A percentile compares a stretch with the other conserved stretches of the same genome.
These are phyloP conservation scores for Candida dajiaensis DNA, from an alignment of 805 yeast genomes.

Conservation along the genomic window DNA sequence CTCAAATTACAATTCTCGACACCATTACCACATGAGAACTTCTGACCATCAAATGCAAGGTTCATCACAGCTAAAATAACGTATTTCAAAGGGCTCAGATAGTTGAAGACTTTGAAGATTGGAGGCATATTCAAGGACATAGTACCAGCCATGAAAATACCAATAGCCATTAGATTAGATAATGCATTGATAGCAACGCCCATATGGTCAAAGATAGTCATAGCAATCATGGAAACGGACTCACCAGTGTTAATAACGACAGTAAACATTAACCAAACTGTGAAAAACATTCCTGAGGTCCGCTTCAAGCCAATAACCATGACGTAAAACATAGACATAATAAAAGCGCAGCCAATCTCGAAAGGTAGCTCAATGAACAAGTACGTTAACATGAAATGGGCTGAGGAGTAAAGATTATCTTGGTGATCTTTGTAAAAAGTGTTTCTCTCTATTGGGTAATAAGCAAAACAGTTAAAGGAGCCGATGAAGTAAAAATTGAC, in stretches of 20 bases:
- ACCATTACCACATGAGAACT: conserved; percentile 44
- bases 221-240: conserved; percentile 71
- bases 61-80: conserved; percentile 58
- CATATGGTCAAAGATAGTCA: conserved; percentile 61
- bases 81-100: conserved; percentile 65
- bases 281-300: conserved; percentile 58
- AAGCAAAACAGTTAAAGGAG: conserved; percentile 67
- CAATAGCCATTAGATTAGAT: conserved; percentile 56
- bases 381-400: conserved; percentile 58
- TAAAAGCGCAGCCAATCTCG: conserved; percentile 51
- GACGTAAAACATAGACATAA: conserved; percentile 58
- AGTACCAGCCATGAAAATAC: conserved; percentile 76
- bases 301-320: conserved; percentile 69
- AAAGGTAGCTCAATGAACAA: conserved; percentile 60
- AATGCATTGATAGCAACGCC: conserved; percentile 74
- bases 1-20: conserved; percentile 40
- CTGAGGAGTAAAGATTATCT: conserved; percentile 63
- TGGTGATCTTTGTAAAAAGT: conserved; percentile 74
- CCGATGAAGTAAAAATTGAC: conserved; percentile 73
- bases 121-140: conserved; percentile 70
- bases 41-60: conserved; percentile 46
- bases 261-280: conserved; percentile 47
- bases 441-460: conserved; percentile 68
- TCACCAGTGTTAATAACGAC: conserved; percentile 71
- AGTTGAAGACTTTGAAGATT: conserved; percentile 63